These are phyloP conservation scores for Sporisorium graminicola DNA, from an alignment of 1,284 basidiomycete genomes.

Conservation along the genomic window DNA sequence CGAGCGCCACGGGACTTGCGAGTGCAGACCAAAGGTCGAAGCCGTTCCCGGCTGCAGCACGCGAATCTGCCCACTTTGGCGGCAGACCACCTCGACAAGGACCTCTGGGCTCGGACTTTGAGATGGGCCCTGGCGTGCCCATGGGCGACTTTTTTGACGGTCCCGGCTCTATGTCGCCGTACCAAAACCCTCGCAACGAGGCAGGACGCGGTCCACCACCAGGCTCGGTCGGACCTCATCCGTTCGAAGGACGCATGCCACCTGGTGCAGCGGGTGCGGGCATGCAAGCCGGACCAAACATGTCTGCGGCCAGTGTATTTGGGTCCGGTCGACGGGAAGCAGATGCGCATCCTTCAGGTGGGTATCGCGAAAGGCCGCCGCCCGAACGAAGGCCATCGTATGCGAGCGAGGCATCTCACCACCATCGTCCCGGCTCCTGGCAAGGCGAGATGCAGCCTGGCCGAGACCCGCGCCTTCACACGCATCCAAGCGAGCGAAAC, in stretches of 20 bases:
- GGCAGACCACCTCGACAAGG: conserved; percentile 18
- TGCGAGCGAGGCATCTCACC: conserved; percentile 10
- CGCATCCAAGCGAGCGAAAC: conserved; percentile 11
- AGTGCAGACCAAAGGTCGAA: conserved; percentile 16
- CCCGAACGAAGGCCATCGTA: conserved; percentile 27
- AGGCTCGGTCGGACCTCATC: conserved; percentile 9
- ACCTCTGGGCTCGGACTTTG: conserved; percentile 11
- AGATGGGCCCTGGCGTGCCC: not conserved
- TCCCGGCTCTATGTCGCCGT: conserved; percentile 24
- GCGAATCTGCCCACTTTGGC: conserved; percentile 11
- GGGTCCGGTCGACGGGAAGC: conserved; percentile 24
- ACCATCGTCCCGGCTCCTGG: conserved; percentile 20
- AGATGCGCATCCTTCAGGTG: conserved; percentile 6
- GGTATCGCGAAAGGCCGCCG: conserved; percentile 11
- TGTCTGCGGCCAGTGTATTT: conserved; percentile 10
- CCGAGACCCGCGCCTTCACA: not conserved
- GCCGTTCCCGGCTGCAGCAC: conserved; percentile 2
- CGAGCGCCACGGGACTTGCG: conserved; percentile 11
- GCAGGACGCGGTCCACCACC: conserved; percentile 13
- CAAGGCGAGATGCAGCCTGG: conserved; percentile 23
- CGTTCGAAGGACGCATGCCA: conserved; percentile 17
- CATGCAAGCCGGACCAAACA: conserved; percentile 1
- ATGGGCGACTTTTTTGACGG: conserved; percentile 27
- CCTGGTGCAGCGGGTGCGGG: conserved; percentile 5
- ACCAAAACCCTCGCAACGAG: conserved; percentile 21